phyloP scores from a whole-genome alignment of 192 early-diverging fungal species.

The Linnemannia zychae region DNA sequence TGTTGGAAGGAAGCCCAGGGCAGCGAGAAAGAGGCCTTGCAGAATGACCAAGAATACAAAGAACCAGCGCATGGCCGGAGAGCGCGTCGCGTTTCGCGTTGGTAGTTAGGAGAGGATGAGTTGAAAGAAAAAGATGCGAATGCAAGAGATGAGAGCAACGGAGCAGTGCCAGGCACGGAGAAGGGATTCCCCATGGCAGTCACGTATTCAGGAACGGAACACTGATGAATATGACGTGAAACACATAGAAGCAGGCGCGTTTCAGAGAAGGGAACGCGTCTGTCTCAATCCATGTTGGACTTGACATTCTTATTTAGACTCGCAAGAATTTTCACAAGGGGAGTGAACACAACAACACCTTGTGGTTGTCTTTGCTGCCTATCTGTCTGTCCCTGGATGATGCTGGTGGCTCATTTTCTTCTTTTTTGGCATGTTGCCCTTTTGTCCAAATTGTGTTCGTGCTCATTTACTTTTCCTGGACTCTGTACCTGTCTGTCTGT shows the following conservation, averaged over 20 bases:
- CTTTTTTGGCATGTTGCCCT: not conserved
- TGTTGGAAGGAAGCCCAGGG: conserved; percentile 42
- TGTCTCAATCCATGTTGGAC: not conserved
- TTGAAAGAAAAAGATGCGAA: not conserved
- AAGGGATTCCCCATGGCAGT: not conserved
- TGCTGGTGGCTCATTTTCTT: not conserved
- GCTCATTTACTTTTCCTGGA: too few species aligned
- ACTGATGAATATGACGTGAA: too few species aligned
- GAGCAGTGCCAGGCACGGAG: too few species aligned
- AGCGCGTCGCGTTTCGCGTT: not conserved
- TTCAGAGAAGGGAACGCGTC: too few species aligned
- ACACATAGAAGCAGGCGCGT: too few species aligned
- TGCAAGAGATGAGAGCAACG: too few species aligned
- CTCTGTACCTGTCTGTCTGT: not conserved
- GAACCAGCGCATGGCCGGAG: conserved; percentile 40
- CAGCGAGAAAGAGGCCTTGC: conserved; percentile 39
- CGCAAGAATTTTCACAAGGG: too few species aligned
- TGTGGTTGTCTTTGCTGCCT: conserved; percentile 10
- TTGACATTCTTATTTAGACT: not conserved
- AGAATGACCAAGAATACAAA: conserved; percentile 42
- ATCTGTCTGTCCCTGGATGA: not conserved
- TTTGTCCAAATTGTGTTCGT: not conserved
- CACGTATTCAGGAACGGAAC: not conserved
- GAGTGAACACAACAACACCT: not conserved
- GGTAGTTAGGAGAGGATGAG: not conserved